phyloP scores from a whole-genome alignment of 345 rosid species.

The Syzygium aqueum region DNA sequence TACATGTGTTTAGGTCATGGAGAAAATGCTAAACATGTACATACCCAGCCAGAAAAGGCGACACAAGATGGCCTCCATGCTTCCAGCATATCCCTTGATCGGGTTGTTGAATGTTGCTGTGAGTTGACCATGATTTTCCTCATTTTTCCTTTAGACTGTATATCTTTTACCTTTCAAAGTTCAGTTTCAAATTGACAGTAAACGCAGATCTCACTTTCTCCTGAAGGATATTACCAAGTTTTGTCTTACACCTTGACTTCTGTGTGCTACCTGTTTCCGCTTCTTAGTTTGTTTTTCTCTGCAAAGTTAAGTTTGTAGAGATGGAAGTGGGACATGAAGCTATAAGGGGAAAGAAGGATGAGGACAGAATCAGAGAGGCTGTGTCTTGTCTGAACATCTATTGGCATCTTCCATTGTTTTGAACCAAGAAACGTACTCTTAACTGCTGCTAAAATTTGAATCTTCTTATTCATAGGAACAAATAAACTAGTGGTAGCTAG shows the following conservation, averaged over 20 bases:
- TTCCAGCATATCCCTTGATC: slow-evolving; percentile 40
- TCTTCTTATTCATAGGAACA: background rate
- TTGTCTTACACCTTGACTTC: background rate
- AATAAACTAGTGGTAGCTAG: background rate
- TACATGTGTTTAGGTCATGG: background rate
- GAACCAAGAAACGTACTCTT: background rate
- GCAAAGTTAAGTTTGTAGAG: background rate
- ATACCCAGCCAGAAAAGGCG: background rate
- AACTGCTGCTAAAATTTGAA: background rate
- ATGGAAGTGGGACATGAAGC: background rate
- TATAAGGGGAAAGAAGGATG: background rate
- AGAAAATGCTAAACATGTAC: background rate
- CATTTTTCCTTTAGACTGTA: background rate
- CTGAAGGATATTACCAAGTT: background rate
- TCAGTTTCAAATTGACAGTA: background rate
- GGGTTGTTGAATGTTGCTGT: slow-evolving; percentile 82
- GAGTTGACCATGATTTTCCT: slow-evolving; percentile 26
- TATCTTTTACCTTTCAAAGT: background rate
- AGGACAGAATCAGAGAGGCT: background rate
- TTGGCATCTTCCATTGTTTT: background rate
- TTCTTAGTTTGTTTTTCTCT: background rate
- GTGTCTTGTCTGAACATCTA: background rate
- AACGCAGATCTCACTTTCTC: background rate
- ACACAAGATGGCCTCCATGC: slow-evolving; percentile 13
- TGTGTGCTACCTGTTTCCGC: background rate